Percentiles rank a stretch among this genome's conserved stretches.
Conservation (phyloP, 352 stramenopile species). For the Phytophthora rubi region DNA sequence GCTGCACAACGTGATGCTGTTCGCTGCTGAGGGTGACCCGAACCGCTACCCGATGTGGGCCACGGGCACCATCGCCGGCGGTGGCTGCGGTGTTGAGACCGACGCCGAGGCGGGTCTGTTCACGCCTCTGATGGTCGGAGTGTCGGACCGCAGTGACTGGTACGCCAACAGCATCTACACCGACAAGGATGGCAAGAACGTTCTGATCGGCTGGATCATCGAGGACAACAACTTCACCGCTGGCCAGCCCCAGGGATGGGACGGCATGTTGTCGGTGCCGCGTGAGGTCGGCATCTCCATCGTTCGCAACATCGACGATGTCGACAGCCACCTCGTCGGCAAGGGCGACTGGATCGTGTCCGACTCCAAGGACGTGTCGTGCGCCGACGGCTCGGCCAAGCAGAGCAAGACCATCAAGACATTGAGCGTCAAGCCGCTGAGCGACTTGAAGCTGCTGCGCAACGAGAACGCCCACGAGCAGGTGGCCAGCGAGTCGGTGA, state of each 20-base stretch:
- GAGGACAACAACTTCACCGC: constrained; percentile 58
- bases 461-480: constrained; percentile 45
- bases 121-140: constrained; percentile 50
- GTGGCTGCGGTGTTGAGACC: constrained; percentile 25
- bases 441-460: constrained; percentile 53
- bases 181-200: constrained; percentile 60
- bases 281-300: constrained; percentile 62
- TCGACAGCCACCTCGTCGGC: constrained; percentile 49
- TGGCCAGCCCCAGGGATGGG: constrained; percentile 65
- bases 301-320: constrained; percentile 57
- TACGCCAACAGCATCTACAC: constrained; percentile 77
- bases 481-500: constrained; percentile 37
- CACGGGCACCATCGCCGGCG: constrained; percentile 36
- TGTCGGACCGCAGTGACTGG: constrained; percentile 73
- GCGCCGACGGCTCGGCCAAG: constrained; percentile 10
- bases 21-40: constrained; percentile 48
- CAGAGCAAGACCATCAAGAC: constrained; percentile 76
- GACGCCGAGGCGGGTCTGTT: constrained; percentile 19
- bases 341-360: constrained; percentile 70
- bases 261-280: constrained; percentile 53
- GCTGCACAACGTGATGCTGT: constrained; percentile 61
- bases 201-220: constrained; percentile 69
- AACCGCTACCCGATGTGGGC: constrained; percentile 62
- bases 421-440: constrained; percentile 52
- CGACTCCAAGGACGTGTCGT: constrained; percentile 35